Percentiles rank a stretch among this genome's conserved stretches.
Evolutionary conservation across 1,139 yeast species (phyloP).

Genomic region (Saccharomycopsis hybrid): DNA sequence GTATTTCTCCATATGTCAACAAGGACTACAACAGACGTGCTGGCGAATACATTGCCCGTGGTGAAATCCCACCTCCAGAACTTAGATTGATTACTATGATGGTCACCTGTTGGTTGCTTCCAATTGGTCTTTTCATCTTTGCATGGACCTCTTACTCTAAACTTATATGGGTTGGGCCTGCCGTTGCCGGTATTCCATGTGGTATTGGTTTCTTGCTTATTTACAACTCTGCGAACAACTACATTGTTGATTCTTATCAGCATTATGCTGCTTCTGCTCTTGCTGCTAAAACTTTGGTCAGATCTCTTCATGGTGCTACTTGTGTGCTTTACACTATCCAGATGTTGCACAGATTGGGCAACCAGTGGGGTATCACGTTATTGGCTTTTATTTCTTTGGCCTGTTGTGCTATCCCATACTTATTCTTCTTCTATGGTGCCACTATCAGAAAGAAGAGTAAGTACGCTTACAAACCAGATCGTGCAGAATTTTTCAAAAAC

Average conservation of each 20-base stretch:
- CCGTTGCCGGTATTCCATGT: slow-evolving; percentile 50
- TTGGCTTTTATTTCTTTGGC: slow-evolving; percentile 61
- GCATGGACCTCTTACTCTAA: slow-evolving; percentile 59
- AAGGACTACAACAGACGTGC: slow-evolving; percentile 52
- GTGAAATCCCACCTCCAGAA: slow-evolving; percentile 57
- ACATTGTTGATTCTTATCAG: slow-evolving; percentile 65
- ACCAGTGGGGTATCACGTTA: slow-evolving; percentile 66
- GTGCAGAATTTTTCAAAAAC: too few species aligned
- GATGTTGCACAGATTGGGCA: slow-evolving; percentile 64
- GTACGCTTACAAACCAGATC: slow-evolving; percentile 44
- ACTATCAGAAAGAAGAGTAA: slow-evolving; percentile 45
- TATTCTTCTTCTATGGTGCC: slow-evolving; percentile 49
- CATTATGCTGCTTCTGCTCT: slow-evolving; percentile 67
- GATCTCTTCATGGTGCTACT: slow-evolving; percentile 69
- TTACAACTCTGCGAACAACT: slow-evolving; percentile 64
- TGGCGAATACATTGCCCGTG: slow-evolving; percentile 41
- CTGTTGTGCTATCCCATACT: slow-evolving; percentile 55
- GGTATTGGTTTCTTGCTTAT: slow-evolving; percentile 57
- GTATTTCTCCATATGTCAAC: slow-evolving; percentile 51
- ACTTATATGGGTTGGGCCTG: slow-evolving; percentile 60
- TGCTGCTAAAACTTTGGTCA: slow-evolving; percentile 59
- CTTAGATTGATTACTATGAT: slow-evolving; percentile 58
- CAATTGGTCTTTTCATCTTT: slow-evolving; percentile 48
- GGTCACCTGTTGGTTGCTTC: slow-evolving; percentile 56
- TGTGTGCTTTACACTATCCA: slow-evolving; percentile 73